These are phyloP conservation scores for Rubia balearica DNA, from an alignment of 305 asterid genomes.

Conservation along the genomic window DNA sequence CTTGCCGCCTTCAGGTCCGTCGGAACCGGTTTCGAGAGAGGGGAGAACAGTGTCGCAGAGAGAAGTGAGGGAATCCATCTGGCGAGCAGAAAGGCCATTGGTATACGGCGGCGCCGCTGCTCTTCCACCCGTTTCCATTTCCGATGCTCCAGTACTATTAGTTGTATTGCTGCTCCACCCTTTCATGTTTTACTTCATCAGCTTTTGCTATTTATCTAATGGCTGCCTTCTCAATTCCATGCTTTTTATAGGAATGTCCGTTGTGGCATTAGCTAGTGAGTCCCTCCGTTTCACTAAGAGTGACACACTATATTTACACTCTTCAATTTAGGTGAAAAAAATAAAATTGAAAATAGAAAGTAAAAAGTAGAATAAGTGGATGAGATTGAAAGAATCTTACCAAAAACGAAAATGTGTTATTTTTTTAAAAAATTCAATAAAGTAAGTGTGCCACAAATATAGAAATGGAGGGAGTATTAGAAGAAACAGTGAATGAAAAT, in stretches of 20 bases:
- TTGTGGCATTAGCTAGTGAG: not conserved
- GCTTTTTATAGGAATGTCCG: not conserved
- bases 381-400: no score
- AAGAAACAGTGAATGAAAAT: no score
- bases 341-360: no score
- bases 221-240: not conserved
- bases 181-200: not conserved
- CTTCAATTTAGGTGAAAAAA: no score
- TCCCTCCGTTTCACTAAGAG: no score
- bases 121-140: conserved; percentile 10
- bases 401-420: no score
- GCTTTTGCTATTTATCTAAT: not conserved
- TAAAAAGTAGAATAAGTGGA: no score
- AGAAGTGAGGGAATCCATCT: conserved; percentile 60
- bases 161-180: not conserved
- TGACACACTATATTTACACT: no score
- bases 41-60: conserved; percentile 70
- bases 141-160: not conserved
- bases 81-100: conserved; percentile 25
- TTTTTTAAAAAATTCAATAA: no score
- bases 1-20: conserved; percentile 14
- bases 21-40: conserved; percentile 24
- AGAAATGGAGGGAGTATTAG: no score
- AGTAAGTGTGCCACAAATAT: no score
- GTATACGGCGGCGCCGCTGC: not conserved